Conservation (phyloP, 495 filamentous ascomycete species). For the Parathielavia hyrcaniae region DNA sequence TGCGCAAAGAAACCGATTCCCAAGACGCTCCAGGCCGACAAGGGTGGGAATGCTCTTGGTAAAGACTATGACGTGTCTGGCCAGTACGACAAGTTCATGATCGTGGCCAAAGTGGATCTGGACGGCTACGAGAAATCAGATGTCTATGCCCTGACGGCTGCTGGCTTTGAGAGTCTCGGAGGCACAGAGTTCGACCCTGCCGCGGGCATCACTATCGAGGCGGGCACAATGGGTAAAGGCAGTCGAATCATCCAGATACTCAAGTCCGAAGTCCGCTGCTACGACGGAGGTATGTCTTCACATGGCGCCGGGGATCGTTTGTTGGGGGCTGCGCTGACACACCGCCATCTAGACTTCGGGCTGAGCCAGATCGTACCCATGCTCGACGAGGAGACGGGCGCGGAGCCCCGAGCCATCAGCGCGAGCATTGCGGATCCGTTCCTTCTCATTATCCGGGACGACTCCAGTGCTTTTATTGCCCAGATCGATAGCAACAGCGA, state of each 20-base stretch:
- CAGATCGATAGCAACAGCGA: slow-evolving; percentile 73
- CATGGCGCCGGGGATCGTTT: not conserved
- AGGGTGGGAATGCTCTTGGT: slow-evolving; percentile 42
- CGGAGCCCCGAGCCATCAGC: slow-evolving; percentile 64
- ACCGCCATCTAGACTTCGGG: slow-evolving; percentile 58
- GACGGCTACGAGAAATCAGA: slow-evolving; percentile 52
- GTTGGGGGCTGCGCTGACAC: slow-evolving; percentile 16
- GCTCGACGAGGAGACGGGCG: slow-evolving; percentile 76
- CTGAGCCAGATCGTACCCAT: slow-evolving; percentile 85
- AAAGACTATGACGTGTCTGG: slow-evolving; percentile 47
- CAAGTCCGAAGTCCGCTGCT: slow-evolving; percentile 74
- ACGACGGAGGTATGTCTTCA: slow-evolving; percentile 67
- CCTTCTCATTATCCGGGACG: slow-evolving; percentile 76
- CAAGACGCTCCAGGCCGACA: slow-evolving; percentile 47
- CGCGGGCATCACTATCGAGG: slow-evolving; percentile 73
- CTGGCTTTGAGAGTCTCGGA: slow-evolving; percentile 57
- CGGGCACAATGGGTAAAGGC: slow-evolving; percentile 65
- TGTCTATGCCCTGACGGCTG: slow-evolving; percentile 56
- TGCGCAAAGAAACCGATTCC: slow-evolving; percentile 52
- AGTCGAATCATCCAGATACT: slow-evolving; percentile 79
- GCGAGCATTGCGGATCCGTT: slow-evolving; percentile 87
- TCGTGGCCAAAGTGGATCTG: slow-evolving; percentile 56
- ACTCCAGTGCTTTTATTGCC: slow-evolving; percentile 68
- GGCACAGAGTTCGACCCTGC: slow-evolving; percentile 86
- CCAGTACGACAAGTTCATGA: slow-evolving; percentile 62